These are phyloP conservation scores for Diaporthe sp. DNA, from an alignment of 2,329 filamentous ascomycete species.

Conservation along the genomic window DNA sequence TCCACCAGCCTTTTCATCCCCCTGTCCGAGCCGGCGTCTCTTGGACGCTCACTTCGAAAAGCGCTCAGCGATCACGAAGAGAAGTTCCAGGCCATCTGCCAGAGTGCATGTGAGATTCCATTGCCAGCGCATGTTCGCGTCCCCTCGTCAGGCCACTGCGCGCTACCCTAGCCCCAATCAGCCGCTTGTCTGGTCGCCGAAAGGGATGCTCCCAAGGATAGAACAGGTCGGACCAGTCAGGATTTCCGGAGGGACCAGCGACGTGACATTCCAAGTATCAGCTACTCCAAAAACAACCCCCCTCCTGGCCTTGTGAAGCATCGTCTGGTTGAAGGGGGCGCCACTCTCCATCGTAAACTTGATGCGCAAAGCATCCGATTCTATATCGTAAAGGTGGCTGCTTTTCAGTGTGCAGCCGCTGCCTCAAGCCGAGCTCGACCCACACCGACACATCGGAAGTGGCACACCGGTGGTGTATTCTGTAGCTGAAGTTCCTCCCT, in stretches of 20 bases:
- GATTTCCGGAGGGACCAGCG: not conserved
- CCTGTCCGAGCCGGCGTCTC: not conserved
- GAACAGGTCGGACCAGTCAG: constrained; percentile 9
- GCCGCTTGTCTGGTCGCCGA: constrained; percentile 26
- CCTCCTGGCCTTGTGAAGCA: not conserved
- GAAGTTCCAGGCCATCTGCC: not conserved
- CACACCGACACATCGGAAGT: not conserved
- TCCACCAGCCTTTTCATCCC: not conserved
- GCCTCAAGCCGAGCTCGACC: not conserved
- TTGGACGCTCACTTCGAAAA: not conserved
- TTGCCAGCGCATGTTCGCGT: not conserved
- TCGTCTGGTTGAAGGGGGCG: not conserved
- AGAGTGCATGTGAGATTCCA: not conserved
- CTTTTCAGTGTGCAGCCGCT: not conserved
- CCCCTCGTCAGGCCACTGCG: constrained; percentile 1
- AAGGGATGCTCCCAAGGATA: constrained; percentile 22
- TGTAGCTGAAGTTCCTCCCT: not conserved
- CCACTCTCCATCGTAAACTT: not conserved
- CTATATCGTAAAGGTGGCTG: constrained; percentile 5
- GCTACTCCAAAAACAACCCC: not conserved
- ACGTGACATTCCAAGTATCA: constrained; percentile 10
- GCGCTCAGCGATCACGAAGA: not conserved
- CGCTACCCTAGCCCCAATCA: constrained; percentile 9
- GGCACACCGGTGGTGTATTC: not conserved
- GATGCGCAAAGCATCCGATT: not conserved